Conservation (phyloP, 768 basidiomycete species). For the Auriscalpium orientale region DNA sequence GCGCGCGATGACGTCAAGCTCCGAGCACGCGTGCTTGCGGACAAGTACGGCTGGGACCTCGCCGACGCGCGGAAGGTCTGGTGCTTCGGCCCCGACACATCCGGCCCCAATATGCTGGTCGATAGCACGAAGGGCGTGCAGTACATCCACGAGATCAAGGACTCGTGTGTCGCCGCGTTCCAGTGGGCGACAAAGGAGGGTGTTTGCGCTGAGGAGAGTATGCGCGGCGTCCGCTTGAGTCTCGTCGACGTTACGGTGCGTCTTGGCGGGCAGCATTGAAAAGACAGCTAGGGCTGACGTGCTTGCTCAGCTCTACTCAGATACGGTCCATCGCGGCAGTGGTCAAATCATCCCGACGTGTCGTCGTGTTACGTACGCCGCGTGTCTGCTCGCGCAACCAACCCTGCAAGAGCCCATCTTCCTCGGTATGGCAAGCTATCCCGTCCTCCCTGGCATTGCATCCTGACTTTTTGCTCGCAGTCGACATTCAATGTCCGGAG, state of each 20-base stretch:
- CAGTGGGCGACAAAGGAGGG: conserved; percentile 99
- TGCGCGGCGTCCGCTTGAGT: conserved; percentile 97
- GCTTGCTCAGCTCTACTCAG: conserved; percentile 72
- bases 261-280: conserved; percentile 5
- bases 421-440: conserved; percentile 48
- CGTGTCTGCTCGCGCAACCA: conserved; percentile 85
- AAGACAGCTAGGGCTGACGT: background rate
- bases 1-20: conserved; percentile 96
- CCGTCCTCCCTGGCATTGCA: conserved; percentile 6
- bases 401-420: conserved; percentile 95
- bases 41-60: conserved; percentile 97
- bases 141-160: conserved; percentile 99
- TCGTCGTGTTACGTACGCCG: conserved; percentile 94
- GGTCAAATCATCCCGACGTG: conserved; percentile 97
- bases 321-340: conserved; percentile 99
- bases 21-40: conserved; percentile 91
- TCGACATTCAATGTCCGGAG: conserved; percentile 98
- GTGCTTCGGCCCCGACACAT: conserved; percentile 99
- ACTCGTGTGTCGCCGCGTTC: conserved; percentile 97
- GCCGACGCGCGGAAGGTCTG: conserved; percentile 99
- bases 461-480: conserved; percentile 28
- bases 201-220: conserved; percentile 93
- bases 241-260: conserved; percentile 89
- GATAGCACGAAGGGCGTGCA: conserved; percentile 99
- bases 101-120: conserved; percentile 92